phyloP scores from a whole-genome alignment of 768 basidiomycete species.

The Mycena polygramma region DNA sequence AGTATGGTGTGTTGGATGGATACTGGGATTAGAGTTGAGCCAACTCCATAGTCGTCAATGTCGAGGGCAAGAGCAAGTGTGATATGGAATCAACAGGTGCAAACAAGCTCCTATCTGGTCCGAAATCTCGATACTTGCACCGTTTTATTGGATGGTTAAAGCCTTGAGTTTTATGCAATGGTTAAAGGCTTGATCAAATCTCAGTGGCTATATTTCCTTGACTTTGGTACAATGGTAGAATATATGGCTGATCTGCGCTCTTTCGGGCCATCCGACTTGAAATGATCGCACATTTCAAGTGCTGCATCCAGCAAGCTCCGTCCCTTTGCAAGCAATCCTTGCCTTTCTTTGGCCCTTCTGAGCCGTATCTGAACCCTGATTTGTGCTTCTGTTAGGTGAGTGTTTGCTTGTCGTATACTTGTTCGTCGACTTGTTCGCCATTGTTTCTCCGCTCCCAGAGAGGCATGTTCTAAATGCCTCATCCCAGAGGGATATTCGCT shows the following conservation, averaged over 20 bases:
- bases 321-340: background rate
- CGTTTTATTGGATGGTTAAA: too few species aligned
- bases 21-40: too few species aligned
- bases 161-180: too few species aligned
- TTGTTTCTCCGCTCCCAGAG: background rate
- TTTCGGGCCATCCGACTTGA: background rate
- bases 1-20: too few species aligned
- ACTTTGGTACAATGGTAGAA: background rate
- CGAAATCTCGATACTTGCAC: too few species aligned
- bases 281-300: background rate
- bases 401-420: background rate
- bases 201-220: background rate
- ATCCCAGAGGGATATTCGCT: constrained; percentile 1
- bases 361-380: background rate
- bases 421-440: background rate
- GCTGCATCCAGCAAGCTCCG: background rate
- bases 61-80: too few species aligned
- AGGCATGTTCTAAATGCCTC: background rate
- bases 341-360: background rate
- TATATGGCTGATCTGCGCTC: background rate
- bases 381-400: background rate
- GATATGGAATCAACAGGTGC: too few species aligned
- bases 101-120: too few species aligned
- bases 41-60: too few species aligned
- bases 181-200: too few species aligned